A percentile compares a stretch with the other conserved stretches of the same genome.
Evolutionary conservation across 139 green algal genomes (phyloP).

Genomic region (Trebouxia sp.): DNA sequence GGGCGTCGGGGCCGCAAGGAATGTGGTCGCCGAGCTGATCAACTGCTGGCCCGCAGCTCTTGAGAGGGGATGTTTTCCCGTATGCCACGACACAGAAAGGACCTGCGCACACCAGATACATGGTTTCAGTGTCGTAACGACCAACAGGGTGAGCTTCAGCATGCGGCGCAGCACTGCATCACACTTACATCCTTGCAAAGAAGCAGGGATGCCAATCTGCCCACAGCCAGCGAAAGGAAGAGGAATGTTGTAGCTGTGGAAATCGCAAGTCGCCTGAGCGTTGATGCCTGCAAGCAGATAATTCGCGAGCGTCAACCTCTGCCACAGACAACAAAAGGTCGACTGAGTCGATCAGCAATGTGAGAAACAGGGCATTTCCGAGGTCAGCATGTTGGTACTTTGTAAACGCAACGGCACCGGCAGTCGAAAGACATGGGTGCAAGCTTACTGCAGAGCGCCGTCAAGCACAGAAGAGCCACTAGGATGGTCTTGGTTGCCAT

Average conservation of each 20-base stretch:
- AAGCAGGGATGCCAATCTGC: background rate
- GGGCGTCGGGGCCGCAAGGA: background rate
- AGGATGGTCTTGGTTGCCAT: background rate
- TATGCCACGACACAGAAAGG: slow-evolving; percentile 10
- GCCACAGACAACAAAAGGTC: background rate
- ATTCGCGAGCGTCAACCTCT: background rate
- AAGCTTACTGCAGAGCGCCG: background rate
- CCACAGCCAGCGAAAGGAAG: background rate
- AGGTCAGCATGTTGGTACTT: background rate
- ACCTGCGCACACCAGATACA: background rate
- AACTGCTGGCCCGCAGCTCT: slow-evolving; percentile 5
- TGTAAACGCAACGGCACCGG: background rate
- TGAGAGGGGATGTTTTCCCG: background rate
- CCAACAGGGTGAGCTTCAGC: background rate
- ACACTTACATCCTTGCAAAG: background rate
- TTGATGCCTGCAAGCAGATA: background rate
- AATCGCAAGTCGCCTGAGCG: background rate
- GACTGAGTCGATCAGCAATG: background rate
- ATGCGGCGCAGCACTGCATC: background rate
- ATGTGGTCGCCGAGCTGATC: background rate
- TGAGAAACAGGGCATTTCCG: background rate
- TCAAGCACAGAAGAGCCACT: background rate
- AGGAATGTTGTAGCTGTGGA: slow-evolving; percentile 11
- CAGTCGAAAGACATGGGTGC: background rate
- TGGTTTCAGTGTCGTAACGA: background rate